Evolutionary conservation across 2,329 filamentous ascomycete species (phyloP), one percentile per base, ranked within the genome.

Genomic region (Aureobasidium mangrovei): DNA sequence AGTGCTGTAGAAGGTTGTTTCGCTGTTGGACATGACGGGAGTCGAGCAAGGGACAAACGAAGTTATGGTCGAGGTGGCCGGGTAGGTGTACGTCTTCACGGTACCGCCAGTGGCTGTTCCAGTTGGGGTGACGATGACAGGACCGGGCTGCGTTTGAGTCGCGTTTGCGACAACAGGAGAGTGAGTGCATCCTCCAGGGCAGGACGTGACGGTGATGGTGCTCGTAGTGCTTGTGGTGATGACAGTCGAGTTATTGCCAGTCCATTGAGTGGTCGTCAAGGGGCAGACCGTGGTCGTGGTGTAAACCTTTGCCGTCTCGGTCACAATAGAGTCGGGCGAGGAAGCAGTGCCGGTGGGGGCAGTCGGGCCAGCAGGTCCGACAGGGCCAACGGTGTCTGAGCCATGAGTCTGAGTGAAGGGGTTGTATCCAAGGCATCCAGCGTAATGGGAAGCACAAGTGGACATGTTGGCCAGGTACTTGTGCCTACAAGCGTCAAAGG

Each of bases 41-140:
- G 68, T 69, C 4, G 65, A 68, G 63, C 64, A 67, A 35, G 69
- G 69, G 10, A 71, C 65, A 59, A 66, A 72, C 3, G 60, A 60
- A 44, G 66, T 68, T 45, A 64, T 61, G n/a, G 63, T 66, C 3
- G 53, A 63, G 9, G 66, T 69, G 38, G 63, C 63, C 6, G 66
- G 56, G 36, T 48, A 33, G 40, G 57, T 47, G n/a, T 46, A 26
- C 4, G 58, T 57, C 54, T 46, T 31, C 7, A 35, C 33, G 26
- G 33, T 32, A 3, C 31, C 10, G 7, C 10, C 32, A 7, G 32
- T 35, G 7, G 7, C 32, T 35, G 32, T 39, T 18, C 46, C 57
- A 32, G 40, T 48, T 18, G 57, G 18, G 18, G 18, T 18, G 18
- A 18, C 18, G 18, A 18, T 18, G 18, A 18, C 18, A 18, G 52